phyloP scores from a whole-genome alignment of 352 stramenopile genomes.

The Globisporangium radiosum region DNA sequence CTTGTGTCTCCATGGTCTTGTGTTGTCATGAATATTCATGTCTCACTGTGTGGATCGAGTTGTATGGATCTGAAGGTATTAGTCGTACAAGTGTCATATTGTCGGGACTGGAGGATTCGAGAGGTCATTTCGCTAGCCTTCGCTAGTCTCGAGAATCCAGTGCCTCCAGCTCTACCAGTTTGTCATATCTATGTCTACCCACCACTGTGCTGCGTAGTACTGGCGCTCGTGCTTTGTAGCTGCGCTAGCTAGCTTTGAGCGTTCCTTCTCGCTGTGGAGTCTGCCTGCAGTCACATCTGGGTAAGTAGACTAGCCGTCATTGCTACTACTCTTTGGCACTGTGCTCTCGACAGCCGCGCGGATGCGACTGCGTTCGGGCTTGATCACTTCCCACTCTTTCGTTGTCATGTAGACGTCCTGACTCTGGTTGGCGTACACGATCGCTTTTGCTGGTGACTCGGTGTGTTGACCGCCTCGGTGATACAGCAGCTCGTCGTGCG shows the following conservation, averaged over 20 bases:
- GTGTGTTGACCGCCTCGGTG: constrained; percentile 5
- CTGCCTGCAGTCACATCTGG: too few species aligned
- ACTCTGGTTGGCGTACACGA: constrained; percentile 51
- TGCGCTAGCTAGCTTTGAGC: neutral
- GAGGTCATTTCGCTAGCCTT: too few species aligned
- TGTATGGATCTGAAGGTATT: too few species aligned
- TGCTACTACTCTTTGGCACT: constrained; percentile 3
- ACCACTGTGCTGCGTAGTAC: too few species aligned
- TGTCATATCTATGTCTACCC: too few species aligned
- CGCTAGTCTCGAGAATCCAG: too few species aligned
- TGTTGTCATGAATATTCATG: neutral
- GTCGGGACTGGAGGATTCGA: too few species aligned
- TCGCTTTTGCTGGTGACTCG: constrained; percentile 48
- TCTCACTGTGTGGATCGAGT: neutral
- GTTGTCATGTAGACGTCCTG: constrained; percentile 48
- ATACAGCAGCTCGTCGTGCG: constrained; percentile 5
- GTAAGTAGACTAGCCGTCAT: neutral
- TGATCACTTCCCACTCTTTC: constrained; percentile 70
- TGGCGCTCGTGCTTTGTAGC: neutral
- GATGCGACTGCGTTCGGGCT: constrained; percentile 43
- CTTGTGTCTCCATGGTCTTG: neutral
- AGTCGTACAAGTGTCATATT: too few species aligned
- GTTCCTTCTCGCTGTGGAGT: neutral
- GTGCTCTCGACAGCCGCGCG: constrained; percentile 41
- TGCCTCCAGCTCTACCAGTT: too few species aligned